Percentiles rank a stretch among this genome's conserved stretches.
phyloP scores from a whole-genome alignment of 805 yeast species.

The Saturnispora zaruensis region DNA sequence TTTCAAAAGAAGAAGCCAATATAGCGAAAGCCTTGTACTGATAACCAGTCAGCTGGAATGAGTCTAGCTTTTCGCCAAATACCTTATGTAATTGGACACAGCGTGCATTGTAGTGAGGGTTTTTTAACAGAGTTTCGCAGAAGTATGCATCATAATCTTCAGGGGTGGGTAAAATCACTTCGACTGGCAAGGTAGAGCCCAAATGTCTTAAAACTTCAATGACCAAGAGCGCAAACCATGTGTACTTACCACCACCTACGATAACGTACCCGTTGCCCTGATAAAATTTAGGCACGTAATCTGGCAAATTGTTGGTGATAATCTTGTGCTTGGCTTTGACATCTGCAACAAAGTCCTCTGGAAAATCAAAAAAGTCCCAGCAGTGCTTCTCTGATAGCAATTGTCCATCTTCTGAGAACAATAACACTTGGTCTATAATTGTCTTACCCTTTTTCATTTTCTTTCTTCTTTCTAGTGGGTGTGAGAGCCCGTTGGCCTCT shows the following conservation, averaged over 20 bases:
- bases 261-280: slow-evolving; percentile 29
- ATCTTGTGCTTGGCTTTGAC: slow-evolving; percentile 39
- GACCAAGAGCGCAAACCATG: slow-evolving; percentile 33
- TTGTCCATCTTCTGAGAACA: slow-evolving; percentile 8
- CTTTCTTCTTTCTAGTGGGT: slow-evolving; percentile 25
- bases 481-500: slow-evolving; percentile 23
- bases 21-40: slow-evolving; percentile 36
- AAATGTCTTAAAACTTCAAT: slow-evolving; percentile 34
- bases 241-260: slow-evolving; percentile 37
- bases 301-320: slow-evolving; percentile 40
- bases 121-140: slow-evolving; percentile 29
- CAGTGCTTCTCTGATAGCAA: slow-evolving; percentile 9
- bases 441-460: slow-evolving; percentile 20
- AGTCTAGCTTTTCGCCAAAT: slow-evolving; percentile 25
- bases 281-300: slow-evolving; percentile 22
- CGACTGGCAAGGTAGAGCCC: slow-evolving; percentile 33
- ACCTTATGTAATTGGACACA: slow-evolving; percentile 35
- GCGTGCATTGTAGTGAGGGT: slow-evolving; percentile 32
- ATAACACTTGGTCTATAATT: slow-evolving; percentile 12
- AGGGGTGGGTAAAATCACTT: slow-evolving; percentile 14
- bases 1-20: slow-evolving; percentile 43
- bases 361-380: slow-evolving; percentile 14
- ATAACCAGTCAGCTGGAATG: slow-evolving; percentile 27
- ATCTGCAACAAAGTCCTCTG: slow-evolving; percentile 34
- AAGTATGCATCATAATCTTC: slow-evolving; percentile 12